Evolutionary conservation across 23 red algal species (phyloP), one percentile per base, ranked within the genome.

Genomic region (Chondrus crispus): DNA sequence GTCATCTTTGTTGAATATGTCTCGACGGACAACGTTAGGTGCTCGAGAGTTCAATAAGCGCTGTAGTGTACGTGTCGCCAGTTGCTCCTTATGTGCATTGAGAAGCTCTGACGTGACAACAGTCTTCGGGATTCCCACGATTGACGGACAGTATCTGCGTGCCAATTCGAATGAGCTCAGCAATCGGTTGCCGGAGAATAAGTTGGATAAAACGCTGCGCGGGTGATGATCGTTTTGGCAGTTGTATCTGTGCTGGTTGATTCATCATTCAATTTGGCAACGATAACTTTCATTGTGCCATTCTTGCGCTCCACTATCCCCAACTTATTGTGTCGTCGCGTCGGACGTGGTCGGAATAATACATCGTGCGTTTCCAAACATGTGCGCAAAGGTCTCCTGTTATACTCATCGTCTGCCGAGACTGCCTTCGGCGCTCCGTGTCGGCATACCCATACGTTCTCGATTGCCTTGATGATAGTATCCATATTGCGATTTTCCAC

Each of bases 81-180:
- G 42, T 55, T 60, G 48, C 2, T 84, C 51, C 35, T 39, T 60
- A 38, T 84, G 55, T 35, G 80, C 80, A 0, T 54, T 38, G 51
- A 84, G n/a, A 36, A 84, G 80, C 44, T 54, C 80, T 37, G 58
- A 3, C 11, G 80, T 54, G 14, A 84, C 46, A 24, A 84, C 29
- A 16, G 20, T 7, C 4, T 11, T 1, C 1, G 80, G 51, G 12
- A 55, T 55, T 4, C 47, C 47, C 3, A 84, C 26, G 5, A 84
- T 84, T 10, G 80, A 84, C 43, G 80, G 47, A 11, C 20, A 2
- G 54, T 84, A 62, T 60, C 14, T 14, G 18, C 24, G 14, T 13
- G 68, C 58, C 20, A 73, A 41, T 73, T 88, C 60, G 37, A 88
- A 60, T 5, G 35, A 49, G 54, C 64, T 74, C 14, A 88, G 19